Evolutionary conservation across 164 flowering plant species (phyloP).

Genomic region (Dillenia turbinata): DNA sequence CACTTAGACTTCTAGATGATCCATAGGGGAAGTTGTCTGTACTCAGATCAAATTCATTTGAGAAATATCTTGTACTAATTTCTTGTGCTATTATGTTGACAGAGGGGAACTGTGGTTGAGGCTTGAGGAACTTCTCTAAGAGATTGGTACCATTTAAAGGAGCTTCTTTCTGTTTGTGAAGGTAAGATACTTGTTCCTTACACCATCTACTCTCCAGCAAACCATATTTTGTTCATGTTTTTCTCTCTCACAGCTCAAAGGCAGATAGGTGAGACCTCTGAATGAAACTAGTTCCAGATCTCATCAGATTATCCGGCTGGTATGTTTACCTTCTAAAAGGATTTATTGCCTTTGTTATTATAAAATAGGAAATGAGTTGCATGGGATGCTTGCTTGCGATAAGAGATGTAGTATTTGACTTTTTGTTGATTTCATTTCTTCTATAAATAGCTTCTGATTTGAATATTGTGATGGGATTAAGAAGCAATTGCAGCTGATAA

Average conservation of each 20-base stretch:
- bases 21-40: slow-evolving; percentile 62
- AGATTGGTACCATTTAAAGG: slow-evolving; percentile 58
- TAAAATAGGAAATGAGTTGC: too few relatives aligned
- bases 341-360: too few relatives aligned
- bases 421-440: too few relatives aligned
- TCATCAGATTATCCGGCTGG: slow-evolving; percentile 93
- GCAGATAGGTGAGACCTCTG: slow-evolving; percentile 76
- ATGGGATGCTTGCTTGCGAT: too few relatives aligned
- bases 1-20: slow-evolving; percentile 88
- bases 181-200: slow-evolving; percentile 42
- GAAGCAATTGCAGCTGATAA: too few relatives aligned
- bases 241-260: slow-evolving; percentile 72
- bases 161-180: slow-evolving; percentile 80
- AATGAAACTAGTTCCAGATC: slow-evolving; percentile 97
- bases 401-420: too few relatives aligned
- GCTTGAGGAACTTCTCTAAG: slow-evolving; percentile 73
- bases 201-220: neutral
- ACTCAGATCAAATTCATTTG: slow-evolving; percentile 1
- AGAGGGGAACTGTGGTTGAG: slow-evolving; percentile 96
- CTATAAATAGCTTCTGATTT: too few relatives aligned
- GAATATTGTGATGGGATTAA: too few relatives aligned
- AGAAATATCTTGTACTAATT: neutral
- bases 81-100: slow-evolving; percentile 11
- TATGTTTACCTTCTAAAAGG: slow-evolving; percentile 15
- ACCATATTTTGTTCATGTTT: slow-evolving; percentile 1